Conservation (phyloP, 2,329 filamentous ascomycete species). For the Aureobasidium sp. region DNA sequence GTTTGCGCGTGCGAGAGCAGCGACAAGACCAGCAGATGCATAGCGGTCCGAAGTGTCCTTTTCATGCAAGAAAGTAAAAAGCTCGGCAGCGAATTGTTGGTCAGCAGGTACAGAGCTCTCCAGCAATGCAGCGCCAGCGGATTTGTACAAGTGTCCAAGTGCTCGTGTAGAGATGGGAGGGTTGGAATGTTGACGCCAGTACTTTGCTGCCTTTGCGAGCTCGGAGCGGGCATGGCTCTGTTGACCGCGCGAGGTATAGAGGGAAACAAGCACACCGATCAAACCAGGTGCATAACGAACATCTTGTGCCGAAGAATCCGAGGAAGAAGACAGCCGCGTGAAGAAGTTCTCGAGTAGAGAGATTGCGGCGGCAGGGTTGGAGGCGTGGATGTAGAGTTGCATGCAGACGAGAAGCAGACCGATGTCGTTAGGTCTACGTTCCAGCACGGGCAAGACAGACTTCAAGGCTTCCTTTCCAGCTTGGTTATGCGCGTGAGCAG, state of each 20-base stretch:
- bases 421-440: slow-evolving; percentile 70
- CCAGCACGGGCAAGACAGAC: slow-evolving; percentile 60
- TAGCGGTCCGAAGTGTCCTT: slow-evolving; percentile 61
- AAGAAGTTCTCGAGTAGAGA: slow-evolving; percentile 71
- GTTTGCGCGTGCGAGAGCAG: slow-evolving; percentile 62
- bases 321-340: slow-evolving; percentile 59
- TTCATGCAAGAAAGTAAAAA: slow-evolving; percentile 66
- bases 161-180: slow-evolving; percentile 30
- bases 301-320: slow-evolving; percentile 52
- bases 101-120: slow-evolving; percentile 65
- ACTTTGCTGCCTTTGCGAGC: slow-evolving; percentile 68
- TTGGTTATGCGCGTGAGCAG: slow-evolving; percentile 60
- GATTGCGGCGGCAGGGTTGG: slow-evolving; percentile 67
- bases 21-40: slow-evolving; percentile 76
- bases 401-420: slow-evolving; percentile 73
- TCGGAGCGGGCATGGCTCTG: slow-evolving; percentile 64
- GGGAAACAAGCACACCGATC: slow-evolving; percentile 68
- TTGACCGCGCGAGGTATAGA: slow-evolving; percentile 72
- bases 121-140: slow-evolving; percentile 76
- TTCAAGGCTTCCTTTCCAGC: slow-evolving; percentile 63
- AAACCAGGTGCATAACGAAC: slow-evolving; percentile 79
- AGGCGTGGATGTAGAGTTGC: slow-evolving; percentile 68
- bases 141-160: slow-evolving; percentile 61
- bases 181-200: slow-evolving; percentile 59
- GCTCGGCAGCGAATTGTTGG: slow-evolving; percentile 62